These are phyloP conservation scores for Dioscorea zingiberensis DNA, from an alignment of 106 monocot species.

Conservation along the genomic window DNA sequence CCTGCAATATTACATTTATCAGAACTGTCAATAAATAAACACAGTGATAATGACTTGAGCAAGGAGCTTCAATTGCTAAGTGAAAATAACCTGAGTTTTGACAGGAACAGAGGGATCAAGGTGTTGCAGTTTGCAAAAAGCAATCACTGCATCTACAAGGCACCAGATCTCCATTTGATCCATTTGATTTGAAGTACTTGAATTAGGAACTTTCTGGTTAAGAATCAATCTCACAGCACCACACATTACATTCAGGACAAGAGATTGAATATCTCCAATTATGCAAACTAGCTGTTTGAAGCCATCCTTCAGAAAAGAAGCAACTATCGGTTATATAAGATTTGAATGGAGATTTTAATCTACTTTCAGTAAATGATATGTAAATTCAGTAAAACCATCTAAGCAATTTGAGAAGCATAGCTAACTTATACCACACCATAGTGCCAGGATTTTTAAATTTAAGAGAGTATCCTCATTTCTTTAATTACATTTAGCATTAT, in stretches of 20 bases:
- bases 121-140: conserved; percentile 94
- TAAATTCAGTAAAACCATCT: not conserved
- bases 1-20: conserved; percentile 25
- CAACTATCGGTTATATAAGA: not conserved
- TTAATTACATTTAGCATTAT: no score
- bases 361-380: conserved; percentile 4
- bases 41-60: not conserved
- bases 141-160: conserved; percentile 74
- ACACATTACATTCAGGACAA: conserved; percentile 61
- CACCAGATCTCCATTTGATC: conserved; percentile 58
- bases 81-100: conserved; percentile 60
- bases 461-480: no score
- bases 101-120: conserved; percentile 60
- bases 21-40: not conserved
- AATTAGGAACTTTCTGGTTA: conserved; percentile 19
- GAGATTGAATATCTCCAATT: conserved; percentile 67
- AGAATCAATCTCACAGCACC: conserved; percentile 41
- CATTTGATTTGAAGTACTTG: conserved; percentile 27
- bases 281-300: conserved; percentile 25
- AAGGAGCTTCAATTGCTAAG: not conserved
- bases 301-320: conserved; percentile 25
- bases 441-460: no score
- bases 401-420: no score
- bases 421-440: no score
- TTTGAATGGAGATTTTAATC: not conserved